Evolutionary conservation across 2,329 filamentous ascomycete genomes (phyloP), one percentile per base, ranked within the genome.

Genomic region (Ophiobolus disseminans): DNA sequence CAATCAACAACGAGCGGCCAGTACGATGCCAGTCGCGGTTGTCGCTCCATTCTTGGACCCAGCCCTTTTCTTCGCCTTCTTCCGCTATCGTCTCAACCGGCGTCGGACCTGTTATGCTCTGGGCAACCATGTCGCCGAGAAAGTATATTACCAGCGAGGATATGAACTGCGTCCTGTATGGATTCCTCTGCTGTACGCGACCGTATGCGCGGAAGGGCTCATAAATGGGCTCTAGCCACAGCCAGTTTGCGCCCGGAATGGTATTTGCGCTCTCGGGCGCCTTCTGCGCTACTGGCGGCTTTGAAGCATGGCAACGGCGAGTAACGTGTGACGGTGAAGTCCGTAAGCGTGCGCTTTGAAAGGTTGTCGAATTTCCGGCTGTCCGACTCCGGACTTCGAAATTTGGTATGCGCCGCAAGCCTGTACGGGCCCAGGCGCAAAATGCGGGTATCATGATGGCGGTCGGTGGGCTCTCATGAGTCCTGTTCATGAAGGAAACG

Each of bases 111-210:
- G 55, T 58, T 13, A 95, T 84, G 48, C 80, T 78, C 75, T 96
- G 91, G 36, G 91, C 90, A 35, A 85, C 86, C 45, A 94, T 58
- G 72, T 96, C 91, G 7, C 88, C 90, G 40, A 84, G 81, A 30
- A 92, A 80, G 68, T 91, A 96, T 50, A 96, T 90, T 30, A 90
- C 79, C 36, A 96, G 73, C 32, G 88, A 86, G 60, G 84, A 91
- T 57, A 81, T 79, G 52, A 96, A 71, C 76, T 97, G 92, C 8
- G 90, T 95, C n/a, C 82, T 75, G 66, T 90, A 89, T 0, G 93
- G 92, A 40, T 86, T 79, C 40, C 82, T 81, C 41, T 83, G 78
- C 74, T 96, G 91, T 37, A 86, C 83, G 17, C 86, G 82, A 13
- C 82, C 86, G 68, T 94, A 96, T 35, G 73, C 75, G 41, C 76